phyloP scores from a whole-genome alignment of 768 basidiomycete genomes.

The Cyclocybe cylindracea region DNA sequence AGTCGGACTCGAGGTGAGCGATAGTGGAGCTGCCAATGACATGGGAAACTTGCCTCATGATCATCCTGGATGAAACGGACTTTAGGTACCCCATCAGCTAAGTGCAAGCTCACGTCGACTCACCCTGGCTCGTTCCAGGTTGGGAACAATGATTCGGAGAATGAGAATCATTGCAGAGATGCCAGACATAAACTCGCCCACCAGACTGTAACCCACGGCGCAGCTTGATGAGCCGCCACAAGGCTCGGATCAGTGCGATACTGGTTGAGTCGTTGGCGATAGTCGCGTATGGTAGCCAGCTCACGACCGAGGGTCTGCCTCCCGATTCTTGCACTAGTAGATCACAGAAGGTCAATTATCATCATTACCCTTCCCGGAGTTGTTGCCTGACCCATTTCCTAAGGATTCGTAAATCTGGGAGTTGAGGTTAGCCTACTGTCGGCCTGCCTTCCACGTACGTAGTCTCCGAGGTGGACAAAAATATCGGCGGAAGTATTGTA shows the following conservation, averaged over 20 bases:
- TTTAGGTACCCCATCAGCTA: constrained; percentile 6
- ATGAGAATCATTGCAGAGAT: no score
- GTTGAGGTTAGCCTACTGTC: neutral
- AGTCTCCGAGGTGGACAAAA: constrained; percentile 62
- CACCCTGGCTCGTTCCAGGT: neutral
- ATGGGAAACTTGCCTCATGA: constrained; percentile 39
- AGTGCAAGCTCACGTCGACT: neutral
- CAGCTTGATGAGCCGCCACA: constrained; percentile 45
- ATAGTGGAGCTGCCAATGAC: neutral
- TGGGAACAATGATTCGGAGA: neutral
- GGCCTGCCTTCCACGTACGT: constrained; percentile 33
- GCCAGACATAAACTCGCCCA: constrained; percentile 15
- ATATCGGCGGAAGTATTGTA: constrained; percentile 53
- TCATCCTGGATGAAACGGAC: constrained; percentile 39
- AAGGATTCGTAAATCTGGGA: constrained; percentile 50
- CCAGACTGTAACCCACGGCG: constrained; percentile 62
- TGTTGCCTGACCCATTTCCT: constrained; percentile 29
- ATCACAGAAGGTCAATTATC: neutral
- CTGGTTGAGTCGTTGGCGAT: constrained; percentile 50
- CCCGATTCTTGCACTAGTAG: constrained; percentile 44
- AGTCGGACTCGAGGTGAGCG: neutral
- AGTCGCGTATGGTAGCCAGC: constrained; percentile 56
- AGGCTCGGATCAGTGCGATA: constrained; percentile 55
- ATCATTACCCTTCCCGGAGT: neutral
- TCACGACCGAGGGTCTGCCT: constrained; percentile 53